Evolutionary conservation across 2,329 filamentous ascomycete species (phyloP).

Genomic region (Verticillium albo-atrum): DNA sequence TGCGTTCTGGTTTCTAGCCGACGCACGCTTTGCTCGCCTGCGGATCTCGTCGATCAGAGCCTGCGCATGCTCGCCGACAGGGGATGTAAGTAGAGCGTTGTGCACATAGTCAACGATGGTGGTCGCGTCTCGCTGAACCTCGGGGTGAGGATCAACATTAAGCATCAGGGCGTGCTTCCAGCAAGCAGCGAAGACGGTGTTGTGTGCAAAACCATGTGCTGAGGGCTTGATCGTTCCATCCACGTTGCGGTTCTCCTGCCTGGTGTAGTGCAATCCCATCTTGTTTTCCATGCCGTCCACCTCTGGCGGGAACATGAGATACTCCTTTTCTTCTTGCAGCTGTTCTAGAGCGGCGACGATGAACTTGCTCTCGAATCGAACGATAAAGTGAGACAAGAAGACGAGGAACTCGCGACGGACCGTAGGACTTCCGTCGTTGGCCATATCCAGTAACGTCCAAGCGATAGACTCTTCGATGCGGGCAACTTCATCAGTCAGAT

Average conservation of each 20-base stretch:
- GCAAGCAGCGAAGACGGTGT: conserved; percentile 86
- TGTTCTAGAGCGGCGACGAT: conserved; percentile 90
- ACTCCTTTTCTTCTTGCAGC: conserved; percentile 75
- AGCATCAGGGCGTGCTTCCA: conserved; percentile 93
- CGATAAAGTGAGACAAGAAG: conserved; percentile 88
- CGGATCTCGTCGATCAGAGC: conserved; percentile 70
- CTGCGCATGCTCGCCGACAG: conserved; percentile 67
- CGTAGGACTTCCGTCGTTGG: conserved; percentile 88
- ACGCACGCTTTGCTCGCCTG: conserved; percentile 41
- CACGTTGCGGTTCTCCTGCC: conserved; percentile 48
- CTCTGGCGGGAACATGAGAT: conserved; percentile 50
- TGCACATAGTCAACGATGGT: conserved; percentile 86
- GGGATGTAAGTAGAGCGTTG: conserved; percentile 70
- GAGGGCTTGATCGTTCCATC: conserved; percentile 54
- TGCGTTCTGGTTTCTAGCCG: conserved; percentile 36
- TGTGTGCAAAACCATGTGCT: conserved; percentile 65
- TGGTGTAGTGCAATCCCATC: conserved; percentile 59
- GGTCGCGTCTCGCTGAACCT: conserved; percentile 80
- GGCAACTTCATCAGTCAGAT: conserved; percentile 85
- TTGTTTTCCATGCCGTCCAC: conserved; percentile 55
- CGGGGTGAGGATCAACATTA: conserved; percentile 90
- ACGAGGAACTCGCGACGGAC: conserved; percentile 90
- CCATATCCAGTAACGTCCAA: conserved; percentile 84
- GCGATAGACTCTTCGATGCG: conserved; percentile 89
- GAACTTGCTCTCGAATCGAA: conserved; percentile 89